These are phyloP conservation scores for Euphorbia peplus DNA, from an alignment of 345 rosid genomes.

Conservation along the genomic window DNA sequence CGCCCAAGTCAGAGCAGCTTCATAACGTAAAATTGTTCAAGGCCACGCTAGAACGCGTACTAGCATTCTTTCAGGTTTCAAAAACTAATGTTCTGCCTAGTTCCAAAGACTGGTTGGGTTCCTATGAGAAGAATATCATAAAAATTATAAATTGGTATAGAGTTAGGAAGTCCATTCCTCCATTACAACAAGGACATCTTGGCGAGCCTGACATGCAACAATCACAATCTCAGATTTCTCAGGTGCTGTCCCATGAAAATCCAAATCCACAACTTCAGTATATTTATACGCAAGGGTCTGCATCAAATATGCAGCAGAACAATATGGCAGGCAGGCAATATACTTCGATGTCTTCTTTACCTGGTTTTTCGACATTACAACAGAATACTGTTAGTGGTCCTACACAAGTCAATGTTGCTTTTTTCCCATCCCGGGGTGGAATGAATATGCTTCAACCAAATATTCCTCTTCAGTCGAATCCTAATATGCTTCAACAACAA, in stretches of 20 bases:
- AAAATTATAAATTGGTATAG: constrained; percentile 49
- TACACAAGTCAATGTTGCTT: constrained; percentile 55
- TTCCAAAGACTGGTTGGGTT: constrained; percentile 61
- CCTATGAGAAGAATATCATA: constrained; percentile 75
- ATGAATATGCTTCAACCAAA: constrained; percentile 55
- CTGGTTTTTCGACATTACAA: constrained; percentile 61
- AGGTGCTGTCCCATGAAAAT: constrained; percentile 62
- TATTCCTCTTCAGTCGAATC: constrained; percentile 59
- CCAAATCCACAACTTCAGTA: constrained; percentile 69
- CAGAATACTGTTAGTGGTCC: constrained; percentile 44
- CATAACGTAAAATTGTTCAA: constrained; percentile 63
- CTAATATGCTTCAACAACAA: too few species aligned
- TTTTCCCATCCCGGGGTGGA: constrained; percentile 63
- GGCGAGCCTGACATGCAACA: constrained; percentile 62
- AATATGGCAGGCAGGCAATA: constrained; percentile 69
- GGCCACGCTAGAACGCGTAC: constrained; percentile 65
- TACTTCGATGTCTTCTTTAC: constrained; percentile 50
- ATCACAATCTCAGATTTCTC: constrained; percentile 60
- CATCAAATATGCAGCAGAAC: constrained; percentile 61
- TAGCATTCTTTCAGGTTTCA: constrained; percentile 48
- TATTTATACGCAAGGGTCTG: constrained; percentile 57
- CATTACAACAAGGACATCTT: constrained; percentile 68
- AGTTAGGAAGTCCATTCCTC: constrained; percentile 48
- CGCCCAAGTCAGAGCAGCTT: constrained; percentile 65
- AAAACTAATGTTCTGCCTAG: constrained; percentile 43